A percentile compares a stretch with the other conserved stretches of the same genome.
Evolutionary conservation across 768 basidiomycete species (phyloP).

Genomic region (Favolaschia claudopus): DNA sequence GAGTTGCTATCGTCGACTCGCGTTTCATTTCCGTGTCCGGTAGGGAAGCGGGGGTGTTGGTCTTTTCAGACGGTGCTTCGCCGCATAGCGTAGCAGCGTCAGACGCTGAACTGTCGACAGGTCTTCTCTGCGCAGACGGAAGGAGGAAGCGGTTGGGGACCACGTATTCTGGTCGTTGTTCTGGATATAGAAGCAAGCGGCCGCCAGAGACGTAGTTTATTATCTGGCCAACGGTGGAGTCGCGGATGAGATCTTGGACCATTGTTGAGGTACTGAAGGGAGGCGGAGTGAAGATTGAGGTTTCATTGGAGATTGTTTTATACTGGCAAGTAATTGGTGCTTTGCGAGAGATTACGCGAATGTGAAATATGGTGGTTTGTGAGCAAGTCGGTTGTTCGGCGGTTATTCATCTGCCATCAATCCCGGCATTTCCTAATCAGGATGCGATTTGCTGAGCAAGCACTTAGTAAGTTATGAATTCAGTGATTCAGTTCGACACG

Average conservation of each 20-base stretch:
- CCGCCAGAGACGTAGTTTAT: conserved; percentile 34
- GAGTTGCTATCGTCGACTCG: neutral
- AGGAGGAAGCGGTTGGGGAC: conserved; percentile 16
- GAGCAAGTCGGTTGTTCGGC: no score
- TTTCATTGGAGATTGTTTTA: no score
- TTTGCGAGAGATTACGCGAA: no score
- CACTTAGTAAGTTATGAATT: no score
- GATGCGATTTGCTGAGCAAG: no score
- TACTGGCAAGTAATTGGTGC: no score
- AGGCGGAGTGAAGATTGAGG: neutral
- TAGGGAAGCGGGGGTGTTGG: neutral
- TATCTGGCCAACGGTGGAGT: conserved; percentile 37
- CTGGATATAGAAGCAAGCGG: conserved; percentile 28
- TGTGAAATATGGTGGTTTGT: no score
- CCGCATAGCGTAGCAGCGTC: conserved; percentile 20
- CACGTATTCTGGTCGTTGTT: conserved; percentile 25
- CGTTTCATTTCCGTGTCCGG: conserved; percentile 16
- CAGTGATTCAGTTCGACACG: no score
- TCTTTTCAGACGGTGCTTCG: conserved; percentile 8
- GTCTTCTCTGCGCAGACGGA: conserved; percentile 1
- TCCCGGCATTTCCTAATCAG: no score
- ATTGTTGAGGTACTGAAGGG: neutral
- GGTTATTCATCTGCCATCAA: no score
- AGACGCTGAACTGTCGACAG: conserved; percentile 21
- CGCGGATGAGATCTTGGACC: conserved; percentile 31